These are phyloP conservation scores for Saccharata proteae DNA, from an alignment of 2,329 filamentous ascomycete species.

Conservation along the genomic window DNA sequence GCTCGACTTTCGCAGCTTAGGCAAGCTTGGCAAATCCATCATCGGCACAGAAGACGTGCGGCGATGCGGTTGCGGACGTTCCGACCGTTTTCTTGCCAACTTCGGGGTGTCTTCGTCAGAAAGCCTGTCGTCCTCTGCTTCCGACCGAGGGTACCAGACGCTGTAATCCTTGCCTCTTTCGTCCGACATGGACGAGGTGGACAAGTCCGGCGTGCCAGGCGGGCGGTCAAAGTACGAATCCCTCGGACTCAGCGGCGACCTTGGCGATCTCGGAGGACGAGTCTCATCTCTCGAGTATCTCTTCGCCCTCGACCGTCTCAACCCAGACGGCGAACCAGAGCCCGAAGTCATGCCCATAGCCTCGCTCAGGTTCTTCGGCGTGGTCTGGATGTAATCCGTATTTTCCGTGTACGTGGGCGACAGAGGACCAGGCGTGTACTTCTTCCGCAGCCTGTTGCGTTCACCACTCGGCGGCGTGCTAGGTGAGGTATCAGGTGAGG, in stretches of 20 bases:
- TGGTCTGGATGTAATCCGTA: constrained; percentile 9
- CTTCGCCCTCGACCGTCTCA: constrained; percentile 28
- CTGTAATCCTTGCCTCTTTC: constrained; percentile 27
- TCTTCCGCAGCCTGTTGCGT: constrained; percentile 1
- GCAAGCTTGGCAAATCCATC: constrained; percentile 32
- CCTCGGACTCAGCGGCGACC: constrained; percentile 18
- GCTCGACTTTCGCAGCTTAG: constrained; percentile 30
- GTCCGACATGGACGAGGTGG: constrained; percentile 9
- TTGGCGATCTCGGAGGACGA: constrained; percentile 15
- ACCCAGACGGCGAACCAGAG: constrained; percentile 18
- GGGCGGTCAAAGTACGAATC: constrained; percentile 23
- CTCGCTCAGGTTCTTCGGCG: constrained; percentile 25
- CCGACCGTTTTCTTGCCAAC: no score
- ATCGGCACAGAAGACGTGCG: constrained; percentile 38
- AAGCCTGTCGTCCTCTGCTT: constrained; percentile 15
- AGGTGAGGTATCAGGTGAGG: constrained; percentile 20
- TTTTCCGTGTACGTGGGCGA: not conserved
- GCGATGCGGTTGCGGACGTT: constrained; percentile 28
- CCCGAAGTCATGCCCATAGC: constrained; percentile 20
- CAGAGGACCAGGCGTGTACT: not conserved
- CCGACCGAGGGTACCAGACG: constrained; percentile 37
- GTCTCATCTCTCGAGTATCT: constrained; percentile 21
- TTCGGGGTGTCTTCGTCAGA: constrained; percentile 17
- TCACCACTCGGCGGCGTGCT: constrained; percentile 25
- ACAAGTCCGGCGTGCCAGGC: not conserved